Base-by-base conservation (phyloP, 768 basidiomycete species). In the Mycena crocata region DNA sequence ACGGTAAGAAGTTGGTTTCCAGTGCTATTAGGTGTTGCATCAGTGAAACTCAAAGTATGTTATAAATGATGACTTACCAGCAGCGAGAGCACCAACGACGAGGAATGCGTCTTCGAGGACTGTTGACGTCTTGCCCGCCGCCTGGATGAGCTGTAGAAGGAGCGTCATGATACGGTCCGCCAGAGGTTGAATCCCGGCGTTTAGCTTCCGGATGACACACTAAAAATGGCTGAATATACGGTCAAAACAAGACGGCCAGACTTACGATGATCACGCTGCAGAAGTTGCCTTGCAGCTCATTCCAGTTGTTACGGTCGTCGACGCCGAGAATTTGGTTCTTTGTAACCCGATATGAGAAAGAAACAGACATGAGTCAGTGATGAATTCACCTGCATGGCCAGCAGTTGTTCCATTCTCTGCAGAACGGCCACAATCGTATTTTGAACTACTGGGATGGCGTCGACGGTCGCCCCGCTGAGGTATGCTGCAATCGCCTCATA, bases 281-380 rank as follows among this genome's bases (percentile, higher is more conserved):
- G 72, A 98, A 86, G 81, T 97, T 98, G 80, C 94, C 92, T 77
- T 98, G 96, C 28, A 99, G 85, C 77, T 99, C 97, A 75, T 98
- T 98, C 96, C 97, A 98, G 82, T 98, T 99, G 80, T 96, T 96
- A 68, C 94, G 90, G 75, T 99, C 98, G 78, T 99, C 98, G 21
- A 90, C 84, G 46, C 98, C 98, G 40, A 99, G 84, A 62, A 99
- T 92, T 81, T 99, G 96, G 77, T 93, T 94, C 89, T 96, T 72
- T 17, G 39, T 67, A 26, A 54, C 45, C 10, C 34, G 44, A 32
- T 71, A 1, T 24, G 35, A 31, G 32, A 28, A 28, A 48, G 14
- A 56, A 62, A 23, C 40, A 44, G 19, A 45, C 8, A 21, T n/a
- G 50, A 35, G 8, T 35, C 39, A 66, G 68, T 21, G 5, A n/a